Evolutionary conservation across 1,139 yeast species (phyloP).

Genomic region (Zygosaccharomyces sapae): DNA sequence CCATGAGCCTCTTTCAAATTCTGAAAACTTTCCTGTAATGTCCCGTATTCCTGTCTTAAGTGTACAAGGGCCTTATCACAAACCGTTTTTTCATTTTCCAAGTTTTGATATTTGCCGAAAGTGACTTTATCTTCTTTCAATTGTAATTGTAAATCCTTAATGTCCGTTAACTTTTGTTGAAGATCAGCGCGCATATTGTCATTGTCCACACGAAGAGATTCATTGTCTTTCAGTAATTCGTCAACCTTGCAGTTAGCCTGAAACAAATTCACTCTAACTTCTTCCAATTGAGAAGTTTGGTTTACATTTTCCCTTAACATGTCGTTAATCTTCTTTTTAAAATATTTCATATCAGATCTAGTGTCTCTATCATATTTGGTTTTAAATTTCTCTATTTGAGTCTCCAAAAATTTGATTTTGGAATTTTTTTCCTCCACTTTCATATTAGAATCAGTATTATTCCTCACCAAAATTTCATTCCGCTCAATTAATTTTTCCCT

Average conservation of each 20-base stretch:
- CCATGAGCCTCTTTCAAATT: background rate
- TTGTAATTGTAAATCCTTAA: conserved; percentile 1
- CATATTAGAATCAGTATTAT: background rate
- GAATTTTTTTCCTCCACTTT: conserved; percentile 1
- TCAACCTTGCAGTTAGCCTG: background rate
- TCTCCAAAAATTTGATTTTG: conserved; percentile 2
- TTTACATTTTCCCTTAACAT: conserved; percentile 3
- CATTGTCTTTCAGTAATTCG: conserved; percentile 1
- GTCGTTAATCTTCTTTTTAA: conserved; percentile 3
- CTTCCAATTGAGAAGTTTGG: background rate
- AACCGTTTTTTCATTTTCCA: background rate
- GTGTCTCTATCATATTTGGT: conserved; percentile 4
- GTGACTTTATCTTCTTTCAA: background rate
- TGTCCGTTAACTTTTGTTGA: conserved; percentile 3
- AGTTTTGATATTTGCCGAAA: background rate
- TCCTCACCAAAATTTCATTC: background rate
- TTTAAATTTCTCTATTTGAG: background rate
- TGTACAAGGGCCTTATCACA: conserved; percentile 1
- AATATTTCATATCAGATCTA: conserved; percentile 4
- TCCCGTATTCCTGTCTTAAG: background rate
- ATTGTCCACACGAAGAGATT: background rate
- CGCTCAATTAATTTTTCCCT: background rate
- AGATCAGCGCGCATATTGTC: background rate
- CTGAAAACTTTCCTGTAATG: background rate
- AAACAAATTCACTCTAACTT: background rate